Evolutionary conservation across 2,329 filamentous ascomycete genomes (phyloP), one percentile per base, ranked within the genome.

Genomic region (Clonostachys byssicola): DNA sequence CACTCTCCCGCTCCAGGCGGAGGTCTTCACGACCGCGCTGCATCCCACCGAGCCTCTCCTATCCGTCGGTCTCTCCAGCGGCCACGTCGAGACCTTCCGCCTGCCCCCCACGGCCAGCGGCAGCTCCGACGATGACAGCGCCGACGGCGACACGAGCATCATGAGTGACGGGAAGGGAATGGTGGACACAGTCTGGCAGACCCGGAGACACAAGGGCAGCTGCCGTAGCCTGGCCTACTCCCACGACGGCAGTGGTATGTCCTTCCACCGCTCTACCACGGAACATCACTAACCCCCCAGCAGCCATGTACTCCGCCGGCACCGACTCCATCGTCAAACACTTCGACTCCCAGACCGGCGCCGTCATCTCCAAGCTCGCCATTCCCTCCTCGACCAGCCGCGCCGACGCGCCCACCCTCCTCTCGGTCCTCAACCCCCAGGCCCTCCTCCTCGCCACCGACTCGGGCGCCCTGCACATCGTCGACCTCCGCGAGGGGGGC

Each of bases 201-300:
- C 94, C 6, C 78, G 85, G 55, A 80, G 94, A 51, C 94, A 99
- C 71, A 95, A 96, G 73, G 92, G 91, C 12, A 96, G 91, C 75
- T 97, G 92, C 63, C 80, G 94, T 46, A 85, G 83, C 50, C 71
- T 97, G 47, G 83, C 78, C 5, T 97, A 92, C 68, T 86, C 83
- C 53, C 67, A 82, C 48, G 92, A 96, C 63, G 94, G 92, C 14
- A 72, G 80, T 54, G 76, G 85, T 74, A 38, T 14, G 30, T 43
- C 55, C 77, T 73, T 10, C 1, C 18, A 10, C 13, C n/a, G 5
- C 13, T 39, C 14, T n/a, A 12, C 14, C 16, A 30, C 23, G 23
- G 8, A 44, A 45, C 14, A 14, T 44, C n/a, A 42, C 30, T 43
- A 6, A 12, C 4, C 9, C 14, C 9, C 6, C 3, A n/a, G 55